Base-by-base conservation (phyloP, 2,329 filamentous ascomycete species). In the Laburnicola sp. region DNA sequence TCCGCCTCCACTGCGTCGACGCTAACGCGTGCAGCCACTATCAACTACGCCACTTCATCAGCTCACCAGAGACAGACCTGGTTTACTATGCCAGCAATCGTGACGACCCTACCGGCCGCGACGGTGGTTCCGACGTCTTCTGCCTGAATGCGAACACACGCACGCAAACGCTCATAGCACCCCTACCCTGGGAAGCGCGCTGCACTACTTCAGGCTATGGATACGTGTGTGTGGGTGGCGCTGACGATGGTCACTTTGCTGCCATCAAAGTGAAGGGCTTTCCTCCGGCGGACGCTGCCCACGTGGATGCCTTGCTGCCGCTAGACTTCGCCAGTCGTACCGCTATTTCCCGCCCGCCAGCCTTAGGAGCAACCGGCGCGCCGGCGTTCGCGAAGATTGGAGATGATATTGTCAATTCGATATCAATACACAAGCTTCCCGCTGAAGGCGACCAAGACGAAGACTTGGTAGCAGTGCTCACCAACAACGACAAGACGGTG, bases 401-500 rank as follows among this genome's bases (percentile, higher is more conserved):
- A 38, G 80, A 82, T 43, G 80, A 79, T 48, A 87, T 86, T 61
- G 83, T 87, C 53, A 87, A 87, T 67, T 86, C 84, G 2, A 83
- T 87, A 57, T 84, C 82, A 2, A 80, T 87, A 56, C 83, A 86
- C 72, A 80, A 79, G 34, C 73, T 77, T 45, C 69, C 73, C 8
- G 69, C 70, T 41, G 70, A 74, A 32, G 71, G 75, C 34, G 59
- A 62, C 8, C 73, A 51, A 3, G 69, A 78, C 28, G 78, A 83
- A 60, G 83, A 86, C 63, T 79, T 87, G 11, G 82, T 92, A n/a
- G 88, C 86, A 45, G 81, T 89, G 39, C 76, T 97, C 64, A 85
- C 89, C 39, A 97, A 97, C 75, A 99, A 99, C 69, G 94, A 97
- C 75, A 87, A 86, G 69, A 91, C 89, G 1, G 88, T 97, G 50